phyloP scores from a whole-genome alignment of 768 basidiomycete species.

The Grammothele lineata region DNA sequence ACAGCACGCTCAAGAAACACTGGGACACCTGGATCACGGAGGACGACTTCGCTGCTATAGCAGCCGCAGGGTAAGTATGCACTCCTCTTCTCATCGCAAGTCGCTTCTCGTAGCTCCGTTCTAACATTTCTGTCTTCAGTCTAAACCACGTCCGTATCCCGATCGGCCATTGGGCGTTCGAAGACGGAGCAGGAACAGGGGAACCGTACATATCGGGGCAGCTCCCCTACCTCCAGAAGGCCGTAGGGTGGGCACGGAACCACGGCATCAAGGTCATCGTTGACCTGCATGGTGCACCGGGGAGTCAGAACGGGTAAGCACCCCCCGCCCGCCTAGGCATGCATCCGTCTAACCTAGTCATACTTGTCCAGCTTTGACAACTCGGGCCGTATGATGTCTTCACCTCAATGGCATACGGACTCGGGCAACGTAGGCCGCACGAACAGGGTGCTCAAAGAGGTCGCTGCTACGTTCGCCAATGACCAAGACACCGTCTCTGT shows the following conservation, averaged over 20 bases:
- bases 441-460: conserved; percentile 54
- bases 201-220: conserved; percentile 82
- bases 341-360: no score
- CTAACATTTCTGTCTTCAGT: conserved; percentile 27
- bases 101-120: conserved; percentile 1
- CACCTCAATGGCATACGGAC: conserved; percentile 67
- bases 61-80: conserved; percentile 69
- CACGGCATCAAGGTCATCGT: conserved; percentile 78
- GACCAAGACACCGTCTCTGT: conserved; percentile 52
- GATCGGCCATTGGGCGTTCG: conserved; percentile 90
- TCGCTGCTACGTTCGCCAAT: conserved; percentile 56
- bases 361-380: conserved; percentile 82
- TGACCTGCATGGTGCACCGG: conserved; percentile 69
- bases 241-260: conserved; percentile 64
- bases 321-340: no score
- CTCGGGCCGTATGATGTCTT: conserved; percentile 60
- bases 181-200: conserved; percentile 66
- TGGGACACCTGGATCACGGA: conserved; percentile 80
- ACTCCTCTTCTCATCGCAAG: conserved; percentile 15
- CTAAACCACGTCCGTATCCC: conserved; percentile 82
- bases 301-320: conserved; percentile 87
- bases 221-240: conserved; percentile 61
- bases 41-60: conserved; percentile 69
- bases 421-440: conserved; percentile 65
- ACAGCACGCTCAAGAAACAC: conserved; percentile 54